phyloP scores from a whole-genome alignment of 176 grass and related monocot species.

The Avena eriantha region DNA sequence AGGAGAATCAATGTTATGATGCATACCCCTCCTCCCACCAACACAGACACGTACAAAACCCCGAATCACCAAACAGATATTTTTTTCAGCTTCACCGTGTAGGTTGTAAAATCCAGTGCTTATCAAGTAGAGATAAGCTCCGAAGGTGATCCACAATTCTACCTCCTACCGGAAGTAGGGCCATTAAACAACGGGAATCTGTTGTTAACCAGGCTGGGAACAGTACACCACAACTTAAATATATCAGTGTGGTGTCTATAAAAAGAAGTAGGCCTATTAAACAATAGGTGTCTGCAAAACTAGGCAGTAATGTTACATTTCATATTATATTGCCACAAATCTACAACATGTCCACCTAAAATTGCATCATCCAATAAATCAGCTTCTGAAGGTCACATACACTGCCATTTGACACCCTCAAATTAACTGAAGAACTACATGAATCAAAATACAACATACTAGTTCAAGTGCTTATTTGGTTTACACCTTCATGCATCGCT shows the following conservation, averaged over 20 bases:
- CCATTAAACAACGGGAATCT: too few relatives aligned
- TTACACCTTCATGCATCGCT: not conserved
- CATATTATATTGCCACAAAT: too few relatives aligned
- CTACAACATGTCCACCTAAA: too few relatives aligned
- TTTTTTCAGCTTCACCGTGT: not conserved
- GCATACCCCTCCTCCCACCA: not conserved
- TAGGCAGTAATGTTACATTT: too few relatives aligned
- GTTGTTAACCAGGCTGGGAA: too few relatives aligned
- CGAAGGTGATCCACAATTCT: too few relatives aligned
- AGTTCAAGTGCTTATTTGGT: not conserved
- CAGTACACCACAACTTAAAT: too few relatives aligned
- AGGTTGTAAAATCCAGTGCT: not conserved
- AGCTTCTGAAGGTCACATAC: not conserved
- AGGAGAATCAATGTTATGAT: not conserved
- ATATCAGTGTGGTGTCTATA: too few relatives aligned
- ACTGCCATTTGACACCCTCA: slow-evolving; percentile 10
- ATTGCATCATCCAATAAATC: too few relatives aligned
- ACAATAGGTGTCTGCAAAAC: too few relatives aligned
- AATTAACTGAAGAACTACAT: slow-evolving; percentile 14
- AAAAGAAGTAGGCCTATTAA: too few relatives aligned
- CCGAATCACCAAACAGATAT: not conserved
- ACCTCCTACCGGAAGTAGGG: too few relatives aligned
- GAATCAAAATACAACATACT: not conserved
- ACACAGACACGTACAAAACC: not conserved
- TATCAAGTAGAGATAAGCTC: not conserved